These are phyloP conservation scores for Fusarium newnesense DNA, from an alignment of 2,329 filamentous ascomycete species.

Conservation along the genomic window DNA sequence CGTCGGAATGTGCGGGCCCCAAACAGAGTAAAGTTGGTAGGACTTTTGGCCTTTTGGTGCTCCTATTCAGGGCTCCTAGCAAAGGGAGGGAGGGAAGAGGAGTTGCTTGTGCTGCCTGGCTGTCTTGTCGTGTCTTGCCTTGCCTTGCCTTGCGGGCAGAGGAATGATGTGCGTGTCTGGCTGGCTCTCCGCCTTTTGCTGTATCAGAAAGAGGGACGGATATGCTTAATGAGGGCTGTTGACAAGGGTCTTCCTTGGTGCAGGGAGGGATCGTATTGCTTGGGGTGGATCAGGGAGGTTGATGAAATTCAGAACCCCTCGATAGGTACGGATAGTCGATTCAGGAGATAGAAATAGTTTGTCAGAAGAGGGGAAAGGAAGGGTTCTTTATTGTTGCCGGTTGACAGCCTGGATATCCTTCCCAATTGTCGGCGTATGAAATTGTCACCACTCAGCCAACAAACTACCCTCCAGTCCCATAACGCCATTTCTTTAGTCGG, in stretches of 20 bases:
- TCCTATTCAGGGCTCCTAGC: slow-evolving; percentile 34
- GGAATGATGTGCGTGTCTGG: slow-evolving; percentile 49
- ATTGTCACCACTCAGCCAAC: not conserved
- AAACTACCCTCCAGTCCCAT: not conserved
- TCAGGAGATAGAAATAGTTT: not conserved
- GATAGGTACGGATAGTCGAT: not conserved
- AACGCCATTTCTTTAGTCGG: slow-evolving; percentile 21
- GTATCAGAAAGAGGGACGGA: slow-evolving; percentile 16
- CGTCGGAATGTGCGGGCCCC: slow-evolving; percentile 43
- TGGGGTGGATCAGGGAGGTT: slow-evolving; percentile 21
- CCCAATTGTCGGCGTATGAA: not conserved
- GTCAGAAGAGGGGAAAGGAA: not conserved
- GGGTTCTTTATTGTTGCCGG: not conserved
- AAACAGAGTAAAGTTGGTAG: slow-evolving; percentile 23
- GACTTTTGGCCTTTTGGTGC: slow-evolving; percentile 10
- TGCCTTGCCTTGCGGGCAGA: slow-evolving; percentile 10
- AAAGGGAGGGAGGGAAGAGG: slow-evolving; percentile 44
- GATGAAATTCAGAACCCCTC: slow-evolving; percentile 5
- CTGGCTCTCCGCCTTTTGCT: slow-evolving; percentile 9
- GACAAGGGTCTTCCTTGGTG: slow-evolving; percentile 13
- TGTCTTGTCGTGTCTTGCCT: not conserved
- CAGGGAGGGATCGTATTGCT: slow-evolving; percentile 27
- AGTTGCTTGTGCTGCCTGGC: slow-evolving; percentile 30
- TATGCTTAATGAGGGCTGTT: slow-evolving; percentile 25
- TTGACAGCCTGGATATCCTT: not conserved